A percentile compares a stretch with the other conserved stretches of the same genome.
phyloP scores from a whole-genome alignment of 768 basidiomycete genomes.

The Rossbeevera mucosa region DNA sequence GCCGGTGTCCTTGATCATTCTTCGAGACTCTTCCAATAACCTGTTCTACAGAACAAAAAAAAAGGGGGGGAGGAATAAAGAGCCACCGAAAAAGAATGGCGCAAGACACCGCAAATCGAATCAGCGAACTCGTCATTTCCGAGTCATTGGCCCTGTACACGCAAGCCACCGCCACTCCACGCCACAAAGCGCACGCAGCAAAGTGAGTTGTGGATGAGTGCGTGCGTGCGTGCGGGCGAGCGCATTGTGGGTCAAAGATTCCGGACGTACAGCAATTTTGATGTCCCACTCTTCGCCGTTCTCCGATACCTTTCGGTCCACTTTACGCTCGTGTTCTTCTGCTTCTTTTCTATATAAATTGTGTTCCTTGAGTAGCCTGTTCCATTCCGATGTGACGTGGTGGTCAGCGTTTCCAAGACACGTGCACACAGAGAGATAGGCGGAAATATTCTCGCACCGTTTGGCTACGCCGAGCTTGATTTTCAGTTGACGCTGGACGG shows the following conservation, averaged over 20 bases:
- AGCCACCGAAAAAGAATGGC: slow-evolving; percentile 12
- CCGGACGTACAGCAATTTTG: slow-evolving; percentile 60
- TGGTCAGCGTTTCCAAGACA: slow-evolving; percentile 4
- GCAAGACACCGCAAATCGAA: slow-evolving; percentile 11
- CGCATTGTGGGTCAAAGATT: slow-evolving; percentile 6
- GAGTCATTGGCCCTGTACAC: slow-evolving; percentile 18
- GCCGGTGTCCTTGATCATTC: slow-evolving; percentile 71
- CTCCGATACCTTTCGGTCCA: slow-evolving; percentile 58
- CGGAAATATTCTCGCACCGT: slow-evolving; percentile 43
- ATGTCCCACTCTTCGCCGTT: slow-evolving; percentile 72
- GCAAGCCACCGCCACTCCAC: slow-evolving; percentile 5
- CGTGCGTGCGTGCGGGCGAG: slow-evolving; percentile 2
- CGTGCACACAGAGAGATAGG: slow-evolving; percentile 7
- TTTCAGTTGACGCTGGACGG: slow-evolving; percentile 62
- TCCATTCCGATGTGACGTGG: slow-evolving; percentile 9
- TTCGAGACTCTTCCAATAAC: slow-evolving; percentile 71
- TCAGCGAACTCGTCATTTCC: slow-evolving; percentile 27
- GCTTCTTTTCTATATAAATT: slow-evolving; percentile 62
- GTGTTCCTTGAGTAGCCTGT: slow-evolving; percentile 67
- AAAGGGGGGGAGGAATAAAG: slow-evolving; percentile 5
- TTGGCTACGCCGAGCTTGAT: slow-evolving; percentile 68
- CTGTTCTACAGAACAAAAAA: slow-evolving; percentile 40
- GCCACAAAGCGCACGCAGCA: slow-evolving; percentile 15
- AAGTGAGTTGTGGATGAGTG: neutral
- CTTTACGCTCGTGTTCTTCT: slow-evolving; percentile 49